These are phyloP conservation scores for Lecanicillium sp. DNA, from an alignment of 2,329 filamentous ascomycete genomes.

Conservation along the genomic window DNA sequence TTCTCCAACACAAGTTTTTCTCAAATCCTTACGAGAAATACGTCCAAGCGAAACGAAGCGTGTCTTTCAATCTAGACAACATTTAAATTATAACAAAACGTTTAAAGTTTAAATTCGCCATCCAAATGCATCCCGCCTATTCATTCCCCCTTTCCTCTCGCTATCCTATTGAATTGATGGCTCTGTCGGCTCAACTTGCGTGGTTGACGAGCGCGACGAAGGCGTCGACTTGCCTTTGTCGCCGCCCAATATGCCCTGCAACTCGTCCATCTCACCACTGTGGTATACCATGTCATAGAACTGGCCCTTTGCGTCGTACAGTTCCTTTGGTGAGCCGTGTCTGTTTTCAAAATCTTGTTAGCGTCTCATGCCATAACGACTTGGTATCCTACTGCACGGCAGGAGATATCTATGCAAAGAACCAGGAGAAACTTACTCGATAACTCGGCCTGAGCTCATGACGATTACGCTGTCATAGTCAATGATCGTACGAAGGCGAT, in stretches of 20 bases:
- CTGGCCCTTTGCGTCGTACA: constrained; percentile 34
- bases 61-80: too few relatives aligned
- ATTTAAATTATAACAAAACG: too few relatives aligned
- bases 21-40: too few relatives aligned
- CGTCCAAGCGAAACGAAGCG: too few relatives aligned
- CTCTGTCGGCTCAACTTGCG: constrained; percentile 6
- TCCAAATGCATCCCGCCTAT: too few relatives aligned
- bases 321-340: constrained; percentile 35
- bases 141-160: too few relatives aligned
- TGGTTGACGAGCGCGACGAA: constrained; percentile 7
- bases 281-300: constrained; percentile 49
- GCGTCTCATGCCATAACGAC: constrained; percentile 1
- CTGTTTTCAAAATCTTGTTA: constrained; percentile 17
- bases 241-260: constrained; percentile 26
- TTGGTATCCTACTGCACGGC: background rate
- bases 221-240: background rate
- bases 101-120: too few relatives aligned
- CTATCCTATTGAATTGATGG: too few relatives aligned
- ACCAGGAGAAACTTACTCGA: constrained; percentile 41
- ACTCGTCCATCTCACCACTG: constrained; percentile 42
- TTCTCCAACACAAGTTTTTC: too few relatives aligned
- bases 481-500: constrained; percentile 49
- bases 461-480: constrained; percentile 52
- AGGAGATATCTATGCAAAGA: background rate
- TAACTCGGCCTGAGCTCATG: constrained; percentile 42